Conservation (phyloP, 2,329 filamentous ascomycete genomes). For the Calonectria henricotiae region DNA sequence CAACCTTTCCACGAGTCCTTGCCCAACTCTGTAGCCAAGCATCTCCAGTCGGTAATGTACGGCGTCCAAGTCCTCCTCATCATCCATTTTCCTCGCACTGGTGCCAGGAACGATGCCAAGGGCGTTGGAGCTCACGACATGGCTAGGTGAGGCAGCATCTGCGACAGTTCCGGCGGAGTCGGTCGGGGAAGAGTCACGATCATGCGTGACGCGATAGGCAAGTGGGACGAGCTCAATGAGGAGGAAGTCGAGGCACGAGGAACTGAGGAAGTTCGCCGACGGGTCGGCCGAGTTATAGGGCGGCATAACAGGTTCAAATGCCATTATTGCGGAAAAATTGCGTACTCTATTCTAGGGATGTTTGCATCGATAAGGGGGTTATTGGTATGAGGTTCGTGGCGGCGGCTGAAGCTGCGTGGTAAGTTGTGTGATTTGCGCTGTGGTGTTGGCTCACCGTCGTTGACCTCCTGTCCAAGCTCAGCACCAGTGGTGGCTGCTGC, state of each 20-base stretch:
- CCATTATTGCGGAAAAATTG: constrained; percentile 68
- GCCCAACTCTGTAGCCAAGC: constrained; percentile 91
- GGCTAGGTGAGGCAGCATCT: constrained; percentile 45
- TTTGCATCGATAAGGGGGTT: background rate
- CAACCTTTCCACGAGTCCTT: constrained; percentile 92
- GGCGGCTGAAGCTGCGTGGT: constrained; percentile 15
- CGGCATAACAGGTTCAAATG: constrained; percentile 80
- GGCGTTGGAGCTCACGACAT: constrained; percentile 50
- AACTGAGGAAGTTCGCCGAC: constrained; percentile 82
- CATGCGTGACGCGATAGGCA: constrained; percentile 87
- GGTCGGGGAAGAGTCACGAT: constrained; percentile 72
- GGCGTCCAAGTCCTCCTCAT: constrained; percentile 88
- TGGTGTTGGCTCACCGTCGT: background rate
- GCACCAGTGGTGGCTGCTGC: constrained; percentile 18
- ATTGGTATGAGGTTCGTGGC: background rate
- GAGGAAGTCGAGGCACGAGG: constrained; percentile 92
- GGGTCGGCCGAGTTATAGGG: constrained; percentile 83
- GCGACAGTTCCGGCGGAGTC: constrained; percentile 45
- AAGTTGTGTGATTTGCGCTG: constrained; percentile 5
- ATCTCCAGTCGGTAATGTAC: constrained; percentile 88
- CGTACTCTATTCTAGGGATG: background rate
- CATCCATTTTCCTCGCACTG: constrained; percentile 65
- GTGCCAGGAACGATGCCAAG: constrained; percentile 48
- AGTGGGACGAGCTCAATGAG: constrained; percentile 97
- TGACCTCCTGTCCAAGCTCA: constrained; percentile 34